phyloP scores from a whole-genome alignment of 2,329 filamentous ascomycete species.

The Proliferodiscus dingleyae region DNA sequence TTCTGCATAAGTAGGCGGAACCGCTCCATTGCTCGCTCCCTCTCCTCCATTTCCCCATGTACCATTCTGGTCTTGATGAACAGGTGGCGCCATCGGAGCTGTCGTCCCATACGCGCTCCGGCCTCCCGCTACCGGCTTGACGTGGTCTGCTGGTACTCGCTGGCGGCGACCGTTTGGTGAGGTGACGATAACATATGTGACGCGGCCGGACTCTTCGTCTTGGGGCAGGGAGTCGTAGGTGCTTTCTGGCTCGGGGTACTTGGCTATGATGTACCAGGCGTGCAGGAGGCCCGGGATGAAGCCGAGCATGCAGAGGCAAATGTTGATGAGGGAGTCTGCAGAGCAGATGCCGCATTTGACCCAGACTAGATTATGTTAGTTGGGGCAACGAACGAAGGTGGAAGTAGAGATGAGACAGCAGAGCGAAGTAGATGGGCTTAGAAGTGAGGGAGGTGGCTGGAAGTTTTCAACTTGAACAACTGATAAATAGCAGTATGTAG shows the following conservation, averaged over 20 bases:
- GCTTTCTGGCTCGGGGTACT: conserved; percentile 76
- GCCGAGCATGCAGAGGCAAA: conserved; percentile 77
- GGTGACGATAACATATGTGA: conserved; percentile 76
- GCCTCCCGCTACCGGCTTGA: conserved; percentile 16
- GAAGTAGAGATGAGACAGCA: no score
- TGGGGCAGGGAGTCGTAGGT: conserved; percentile 59
- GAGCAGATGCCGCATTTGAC: conserved; percentile 92
- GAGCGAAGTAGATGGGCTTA: no score
- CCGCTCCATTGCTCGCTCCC: conserved; percentile 37
- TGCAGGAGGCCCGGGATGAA: conserved; percentile 86
- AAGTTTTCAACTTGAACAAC: no score
- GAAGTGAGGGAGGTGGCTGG: no score
- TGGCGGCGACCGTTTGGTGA: conserved; percentile 35
- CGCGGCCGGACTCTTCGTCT: conserved; percentile 52
- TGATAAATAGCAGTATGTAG: no score
- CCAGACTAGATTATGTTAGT: conserved; percentile 63
- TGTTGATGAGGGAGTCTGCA: conserved; percentile 90
- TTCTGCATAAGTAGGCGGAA: conserved; percentile 84
- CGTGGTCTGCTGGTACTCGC: conserved; percentile 25
- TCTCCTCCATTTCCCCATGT: conserved; percentile 32
- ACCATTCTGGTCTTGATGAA: conserved; percentile 31
- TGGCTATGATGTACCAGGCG: conserved; percentile 96
- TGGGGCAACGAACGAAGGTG: neutral
- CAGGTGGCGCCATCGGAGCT: conserved; percentile 30
- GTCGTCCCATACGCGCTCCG: conserved; percentile 29